These are phyloP conservation scores for Dipodascus albidus DNA, from an alignment of 805 yeast species.

Conservation along the genomic window DNA sequence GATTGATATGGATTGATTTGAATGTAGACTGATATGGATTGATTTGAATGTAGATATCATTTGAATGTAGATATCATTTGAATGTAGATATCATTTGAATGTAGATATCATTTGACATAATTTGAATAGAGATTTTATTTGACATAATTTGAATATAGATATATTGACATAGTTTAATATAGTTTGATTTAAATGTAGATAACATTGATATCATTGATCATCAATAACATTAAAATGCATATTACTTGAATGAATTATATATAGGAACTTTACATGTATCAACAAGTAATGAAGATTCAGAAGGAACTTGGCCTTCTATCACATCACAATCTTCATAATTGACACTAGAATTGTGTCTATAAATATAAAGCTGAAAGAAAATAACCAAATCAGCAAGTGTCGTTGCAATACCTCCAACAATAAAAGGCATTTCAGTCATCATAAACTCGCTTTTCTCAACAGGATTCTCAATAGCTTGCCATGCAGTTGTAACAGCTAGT, in stretches of 20 bases:
- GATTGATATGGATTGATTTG: neutral
- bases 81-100: too few species aligned
- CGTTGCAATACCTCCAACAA: constrained; percentile 19
- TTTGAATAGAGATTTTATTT: too few species aligned
- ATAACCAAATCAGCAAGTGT: constrained; percentile 18
- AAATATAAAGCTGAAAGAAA: constrained; percentile 16
- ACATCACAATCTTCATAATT: neutral
- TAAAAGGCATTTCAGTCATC: constrained; percentile 21
- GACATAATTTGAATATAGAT: too few species aligned
- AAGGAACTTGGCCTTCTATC: neutral
- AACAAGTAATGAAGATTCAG: neutral
- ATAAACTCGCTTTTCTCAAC: constrained; percentile 16
- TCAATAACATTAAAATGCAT: too few species aligned
- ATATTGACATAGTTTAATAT: too few species aligned
- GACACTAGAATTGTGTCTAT: constrained; percentile 3
- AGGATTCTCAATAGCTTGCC: constrained; percentile 9
- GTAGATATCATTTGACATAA: too few species aligned
- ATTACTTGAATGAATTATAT: neutral
- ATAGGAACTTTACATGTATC: neutral
- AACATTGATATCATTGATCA: too few species aligned
- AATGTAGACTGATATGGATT: too few species aligned
- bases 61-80: too few species aligned
- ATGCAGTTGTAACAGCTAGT: constrained; percentile 20
- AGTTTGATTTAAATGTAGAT: too few species aligned
- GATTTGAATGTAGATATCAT: too few species aligned